Conservation (phyloP, 2,329 filamentous ascomycete species). For the Capronia coronata region DNA sequence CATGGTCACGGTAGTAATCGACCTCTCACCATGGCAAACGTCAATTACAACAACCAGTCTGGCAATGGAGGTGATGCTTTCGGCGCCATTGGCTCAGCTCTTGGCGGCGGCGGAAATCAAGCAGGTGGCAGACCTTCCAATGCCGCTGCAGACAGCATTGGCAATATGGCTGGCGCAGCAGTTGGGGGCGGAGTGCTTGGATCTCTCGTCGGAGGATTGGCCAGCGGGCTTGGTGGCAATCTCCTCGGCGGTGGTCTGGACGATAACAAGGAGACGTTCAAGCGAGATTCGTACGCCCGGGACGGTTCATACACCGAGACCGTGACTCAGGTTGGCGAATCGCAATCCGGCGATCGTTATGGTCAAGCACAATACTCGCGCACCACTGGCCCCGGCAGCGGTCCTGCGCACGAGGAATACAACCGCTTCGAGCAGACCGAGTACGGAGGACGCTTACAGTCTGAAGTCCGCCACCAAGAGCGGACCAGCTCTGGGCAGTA, state of each 20-base stretch:
- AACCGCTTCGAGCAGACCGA: slow-evolving; percentile 24
- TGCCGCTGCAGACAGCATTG: slow-evolving; percentile 25
- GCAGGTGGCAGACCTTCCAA: slow-evolving; percentile 9
- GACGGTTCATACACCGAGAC: slow-evolving; percentile 58
- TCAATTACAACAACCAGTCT: slow-evolving; percentile 28
- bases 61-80: slow-evolving; percentile 32
- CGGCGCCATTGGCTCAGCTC: slow-evolving; percentile 30
- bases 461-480: slow-evolving; percentile 21
- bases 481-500: slow-evolving; percentile 13
- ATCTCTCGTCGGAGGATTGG: slow-evolving; percentile 59
- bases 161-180: slow-evolving; percentile 52
- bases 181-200: slow-evolving; percentile 61
- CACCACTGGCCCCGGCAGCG: slow-evolving; percentile 18
- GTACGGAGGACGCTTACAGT: slow-evolving; percentile 13
- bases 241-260: slow-evolving; percentile 55
- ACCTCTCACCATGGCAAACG: slow-evolving; percentile 61
- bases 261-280: slow-evolving; percentile 49
- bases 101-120: slow-evolving; percentile 19
- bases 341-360: slow-evolving; percentile 27
- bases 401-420: slow-evolving; percentile 20
- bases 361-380: slow-evolving; percentile 39
- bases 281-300: slow-evolving; percentile 48
- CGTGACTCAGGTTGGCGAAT: slow-evolving; percentile 44
- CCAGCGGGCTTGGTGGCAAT: slow-evolving; percentile 52
- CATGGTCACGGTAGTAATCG: slow-evolving; percentile 81